phyloP scores from a whole-genome alignment of 306 rosid genomes.

The Medicago ruthenica region DNA sequence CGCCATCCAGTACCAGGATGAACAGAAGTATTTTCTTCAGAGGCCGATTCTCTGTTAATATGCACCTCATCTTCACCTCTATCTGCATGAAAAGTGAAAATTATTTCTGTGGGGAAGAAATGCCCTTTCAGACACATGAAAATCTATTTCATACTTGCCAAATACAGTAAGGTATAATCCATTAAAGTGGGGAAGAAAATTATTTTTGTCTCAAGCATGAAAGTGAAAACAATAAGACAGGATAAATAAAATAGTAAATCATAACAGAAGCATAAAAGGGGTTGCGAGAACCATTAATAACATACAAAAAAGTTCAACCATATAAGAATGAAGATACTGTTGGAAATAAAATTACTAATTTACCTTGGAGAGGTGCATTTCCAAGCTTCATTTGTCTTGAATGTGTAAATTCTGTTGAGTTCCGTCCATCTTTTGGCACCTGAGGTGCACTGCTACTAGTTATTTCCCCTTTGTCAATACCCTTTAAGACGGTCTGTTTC shows the following conservation, averaged over 20 bases:
- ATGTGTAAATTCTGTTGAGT: slow-evolving; percentile 56
- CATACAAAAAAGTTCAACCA: neutral
- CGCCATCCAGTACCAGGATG: slow-evolving; percentile 55
- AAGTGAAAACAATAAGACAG: neutral
- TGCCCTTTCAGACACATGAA: slow-evolving; percentile 20
- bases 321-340: neutral
- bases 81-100: too few relatives aligned
- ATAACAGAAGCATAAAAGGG: neutral
- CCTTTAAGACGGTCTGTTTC: slow-evolving; percentile 72
- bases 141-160: slow-evolving; percentile 4
- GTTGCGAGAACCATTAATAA: neutral
- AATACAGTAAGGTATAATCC: neutral
- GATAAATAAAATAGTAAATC: neutral
- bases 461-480: slow-evolving; percentile 90
- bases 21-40: slow-evolving; percentile 52
- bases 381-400: slow-evolving; percentile 74
- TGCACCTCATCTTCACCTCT: slow-evolving; percentile 66
- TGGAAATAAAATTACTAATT: slow-evolving; percentile 13
- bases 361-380: slow-evolving; percentile 45
- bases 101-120: slow-evolving; percentile 44
- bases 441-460: slow-evolving; percentile 84
- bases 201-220: neutral
- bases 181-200: neutral
- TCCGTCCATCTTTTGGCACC: slow-evolving; percentile 76
- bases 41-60: slow-evolving; percentile 52